Base-by-base conservation (phyloP, 495 filamentous ascomycete genomes). In the Rhizodiscina lignyota region DNA sequence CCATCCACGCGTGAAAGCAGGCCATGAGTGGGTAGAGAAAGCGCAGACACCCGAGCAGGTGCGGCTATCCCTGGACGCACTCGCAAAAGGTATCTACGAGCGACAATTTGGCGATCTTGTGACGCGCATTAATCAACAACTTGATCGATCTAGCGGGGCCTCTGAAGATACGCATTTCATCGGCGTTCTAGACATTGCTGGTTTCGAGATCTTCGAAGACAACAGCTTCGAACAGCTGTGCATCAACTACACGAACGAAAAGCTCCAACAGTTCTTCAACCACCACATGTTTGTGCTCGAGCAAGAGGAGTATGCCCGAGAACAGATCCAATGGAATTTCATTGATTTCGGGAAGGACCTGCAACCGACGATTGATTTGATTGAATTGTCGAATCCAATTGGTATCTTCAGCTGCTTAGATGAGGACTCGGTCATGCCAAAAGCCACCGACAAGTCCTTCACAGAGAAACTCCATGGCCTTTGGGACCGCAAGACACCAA, bases 271-370 rank as follows among this genome's bases (percentile, higher is more conserved):
- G 44, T 99, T 96, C 54, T 99, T 99, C 68, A 99, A 99, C 41
- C 91, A 99, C 45, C 91, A 99, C 61, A 99, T 99, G 91, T 99
- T 99, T 53, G 91, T 99, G 16, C 60, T 99, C 16, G 91, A 99
- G 51, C 91, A 99, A 51, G 91, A 99, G 51, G 91, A 99, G 55
- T 99, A 99, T 56, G 86, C 91, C 12, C 61, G 86, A 33, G 91
- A 99, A 52, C 82, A 93, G 53, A 99, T 99, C 46, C 87, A 99
- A 58, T 99, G 91, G 91, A 83, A 94, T 51, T 99, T 99, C 52
- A 96, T 99, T 50, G 91, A 99, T 51, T 99, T 99, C 51, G 91
- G 91, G 24, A 83, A 81, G 40, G 91, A 99, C 50, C 62, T 99
- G 13, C 91, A 99, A 58, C 91, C 91, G 2, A 99, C 91, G 3